Evolutionary conservation across 371 early-diverging fungal species (phyloP), one percentile per base, ranked within the genome.

Genomic region (Globomyces sp.): DNA sequence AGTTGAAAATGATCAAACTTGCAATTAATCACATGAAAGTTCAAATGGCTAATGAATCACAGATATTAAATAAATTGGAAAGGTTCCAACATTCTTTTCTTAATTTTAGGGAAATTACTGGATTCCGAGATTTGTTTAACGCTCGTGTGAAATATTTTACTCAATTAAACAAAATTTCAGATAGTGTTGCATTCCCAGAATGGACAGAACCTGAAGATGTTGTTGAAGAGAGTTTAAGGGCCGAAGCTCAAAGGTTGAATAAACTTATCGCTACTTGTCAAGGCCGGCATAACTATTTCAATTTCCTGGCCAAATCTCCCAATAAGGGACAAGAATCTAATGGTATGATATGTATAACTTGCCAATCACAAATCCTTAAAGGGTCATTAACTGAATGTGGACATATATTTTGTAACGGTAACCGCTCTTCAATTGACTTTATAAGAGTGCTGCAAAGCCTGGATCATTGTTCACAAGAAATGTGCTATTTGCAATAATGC

Each of bases 311-410:
- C 36, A 53, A 24, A 11, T 59, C 44, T 44, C 37, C 60, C 4
- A 71, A 48, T 60, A 72, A 68, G 57, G 59, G 13, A 37, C 63
- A 8, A 62, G 68, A 47, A 72, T 24, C 24, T 24, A 24, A 24
- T 24, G 51, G 57, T 2, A 65, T 64, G 8, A 63, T 81, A 0
- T 89, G 90, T 51, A 57, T 83, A 6, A 83, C 88, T 36, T 89
- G 90, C 66, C 74, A 78, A 58, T 67, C 68, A 1, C 69, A 69
- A 10, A 77, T 87, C 51, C 71, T 69, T 0, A 72, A 80, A 47
- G 87, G 87, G 1, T 68, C 77, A n/a, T 68, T 89, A 46, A 86
- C 87, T 3, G 84, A 79, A 63, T 89, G 87, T 62, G 85, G 82
- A 1, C 85, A 85, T 61, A 64, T 85, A 2, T 83, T 77, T 65